phyloP scores from a whole-genome alignment of 352 stramenopile species.

The Phytophthora citrophthora region DNA sequence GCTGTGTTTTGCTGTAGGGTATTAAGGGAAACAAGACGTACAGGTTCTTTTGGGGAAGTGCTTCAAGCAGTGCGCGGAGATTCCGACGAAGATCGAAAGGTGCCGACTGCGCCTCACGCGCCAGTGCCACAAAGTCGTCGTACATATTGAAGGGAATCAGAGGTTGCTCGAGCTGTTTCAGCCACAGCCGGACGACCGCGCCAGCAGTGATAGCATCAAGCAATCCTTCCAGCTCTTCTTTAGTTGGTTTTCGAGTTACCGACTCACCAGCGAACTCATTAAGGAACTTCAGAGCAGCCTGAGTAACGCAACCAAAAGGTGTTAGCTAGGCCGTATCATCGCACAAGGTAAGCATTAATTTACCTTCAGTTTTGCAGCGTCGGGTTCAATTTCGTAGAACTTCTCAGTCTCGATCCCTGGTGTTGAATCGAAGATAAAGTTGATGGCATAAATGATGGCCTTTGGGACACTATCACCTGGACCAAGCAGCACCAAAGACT shows the following conservation, averaged over 20 bases:
- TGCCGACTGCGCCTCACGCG: constrained; percentile 41
- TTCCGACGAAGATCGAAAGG: constrained; percentile 65
- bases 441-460: constrained; percentile 65
- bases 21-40: constrained; percentile 32
- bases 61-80: constrained; percentile 62
- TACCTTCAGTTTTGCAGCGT: constrained; percentile 64
- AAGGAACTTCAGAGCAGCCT: constrained; percentile 59
- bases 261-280: constrained; percentile 59
- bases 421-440: constrained; percentile 86
- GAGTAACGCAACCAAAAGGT: background rate
- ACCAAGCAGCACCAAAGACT: constrained; percentile 49
- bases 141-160: constrained; percentile 73
- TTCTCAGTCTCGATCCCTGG: constrained; percentile 76
- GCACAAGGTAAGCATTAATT: constrained; percentile 3
- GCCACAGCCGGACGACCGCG: constrained; percentile 67
- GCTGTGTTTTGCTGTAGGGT: background rate
- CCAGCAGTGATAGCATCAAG: constrained; percentile 68
- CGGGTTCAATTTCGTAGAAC: constrained; percentile 73
- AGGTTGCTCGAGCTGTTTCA: constrained; percentile 70
- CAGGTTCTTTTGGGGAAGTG: constrained; percentile 71
- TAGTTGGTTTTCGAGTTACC: constrained; percentile 49
- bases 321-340: background rate
- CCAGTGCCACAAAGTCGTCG: constrained; percentile 59
- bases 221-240: constrained; percentile 64
- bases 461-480: constrained; percentile 60